Evolutionary conservation across 306 rosid genomes (phyloP).

Genomic region (Senna tora): DNA sequence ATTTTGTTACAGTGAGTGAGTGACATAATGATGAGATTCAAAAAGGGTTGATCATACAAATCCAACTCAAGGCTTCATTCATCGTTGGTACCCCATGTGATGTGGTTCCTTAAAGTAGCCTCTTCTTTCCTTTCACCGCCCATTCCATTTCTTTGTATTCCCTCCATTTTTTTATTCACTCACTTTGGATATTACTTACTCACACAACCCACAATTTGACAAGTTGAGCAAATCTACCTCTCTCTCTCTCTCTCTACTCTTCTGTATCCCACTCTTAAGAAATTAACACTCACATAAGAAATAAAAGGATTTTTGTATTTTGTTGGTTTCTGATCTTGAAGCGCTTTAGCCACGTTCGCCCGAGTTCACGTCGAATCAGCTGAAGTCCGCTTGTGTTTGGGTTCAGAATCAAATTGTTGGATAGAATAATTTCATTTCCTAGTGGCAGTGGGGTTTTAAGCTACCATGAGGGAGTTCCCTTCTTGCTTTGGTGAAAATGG

Average conservation of each 20-base stretch:
- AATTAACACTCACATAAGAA: slow-evolving; percentile 31
- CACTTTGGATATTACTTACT: slow-evolving; percentile 30
- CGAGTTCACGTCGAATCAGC: slow-evolving; percentile 27
- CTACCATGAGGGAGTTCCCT: slow-evolving; percentile 83
- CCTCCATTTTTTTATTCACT: not conserved
- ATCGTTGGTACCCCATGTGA: slow-evolving; percentile 45
- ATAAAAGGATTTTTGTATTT: slow-evolving; percentile 27
- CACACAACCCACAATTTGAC: slow-evolving; percentile 32
- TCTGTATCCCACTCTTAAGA: slow-evolving; percentile 20
- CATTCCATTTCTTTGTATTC: slow-evolving; percentile 34
- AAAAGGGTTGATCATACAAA: too few species aligned
- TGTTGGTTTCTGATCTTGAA: slow-evolving; percentile 34
- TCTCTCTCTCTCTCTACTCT: slow-evolving; percentile 19
- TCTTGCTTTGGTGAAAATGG: slow-evolving; percentile 96
- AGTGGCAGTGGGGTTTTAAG: too few species aligned
- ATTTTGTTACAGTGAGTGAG: too few species aligned
- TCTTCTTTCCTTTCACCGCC: slow-evolving; percentile 34
- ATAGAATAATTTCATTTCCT: too few species aligned
- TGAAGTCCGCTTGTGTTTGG: slow-evolving; percentile 19
- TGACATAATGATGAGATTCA: too few species aligned
- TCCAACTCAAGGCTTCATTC: slow-evolving; percentile 21
- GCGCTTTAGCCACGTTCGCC: slow-evolving; percentile 8
- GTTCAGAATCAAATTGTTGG: not conserved
- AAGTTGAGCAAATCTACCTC: slow-evolving; percentile 41
- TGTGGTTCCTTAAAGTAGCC: slow-evolving; percentile 37